Percentiles rank a stretch among this genome's conserved stretches.
Conservation (phyloP, 2,329 filamentous ascomycete genomes). For the Xylaria sp. region DNA sequence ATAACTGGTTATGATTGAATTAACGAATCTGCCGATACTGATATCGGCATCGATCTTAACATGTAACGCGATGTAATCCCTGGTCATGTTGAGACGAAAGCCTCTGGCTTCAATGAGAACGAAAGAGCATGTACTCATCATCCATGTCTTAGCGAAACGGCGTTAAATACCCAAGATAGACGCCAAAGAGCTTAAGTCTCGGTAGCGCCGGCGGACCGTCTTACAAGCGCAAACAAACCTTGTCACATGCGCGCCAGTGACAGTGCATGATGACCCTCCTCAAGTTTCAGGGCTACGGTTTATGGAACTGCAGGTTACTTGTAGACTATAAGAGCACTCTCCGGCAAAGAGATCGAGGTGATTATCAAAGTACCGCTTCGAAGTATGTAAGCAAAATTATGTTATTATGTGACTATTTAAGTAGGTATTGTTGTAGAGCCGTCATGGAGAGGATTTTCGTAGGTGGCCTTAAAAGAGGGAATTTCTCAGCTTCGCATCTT, state of each 20-base stretch:
- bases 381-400: constrained; percentile 10
- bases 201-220: not conserved
- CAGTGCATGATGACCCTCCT: constrained; percentile 20
- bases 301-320: constrained; percentile 1
- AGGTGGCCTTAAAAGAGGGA: constrained; percentile 26
- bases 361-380: constrained; percentile 5
- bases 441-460: constrained; percentile 10
- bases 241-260: constrained; percentile 26
- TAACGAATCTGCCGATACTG: constrained; percentile 1
- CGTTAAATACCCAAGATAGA: not conserved
- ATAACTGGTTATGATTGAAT: not conserved
- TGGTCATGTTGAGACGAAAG: not conserved
- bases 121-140: not conserved
- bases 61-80: not conserved
- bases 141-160: not conserved
- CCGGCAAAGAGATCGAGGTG: constrained; percentile 7
- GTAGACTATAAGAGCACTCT: constrained; percentile 6
- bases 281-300: constrained; percentile 1
- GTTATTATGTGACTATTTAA: constrained; percentile 9
- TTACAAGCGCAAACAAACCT: constrained; percentile 20
- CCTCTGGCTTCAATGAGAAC: not conserved
- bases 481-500: constrained; percentile 28
- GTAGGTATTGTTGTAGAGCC: constrained; percentile 7
- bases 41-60: not conserved
- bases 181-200: constrained; percentile 7